A percentile compares a stretch with the other conserved stretches of the same genome.
phyloP scores from a whole-genome alignment of 305 asterid genomes.

The Salvia sclarea region DNA sequence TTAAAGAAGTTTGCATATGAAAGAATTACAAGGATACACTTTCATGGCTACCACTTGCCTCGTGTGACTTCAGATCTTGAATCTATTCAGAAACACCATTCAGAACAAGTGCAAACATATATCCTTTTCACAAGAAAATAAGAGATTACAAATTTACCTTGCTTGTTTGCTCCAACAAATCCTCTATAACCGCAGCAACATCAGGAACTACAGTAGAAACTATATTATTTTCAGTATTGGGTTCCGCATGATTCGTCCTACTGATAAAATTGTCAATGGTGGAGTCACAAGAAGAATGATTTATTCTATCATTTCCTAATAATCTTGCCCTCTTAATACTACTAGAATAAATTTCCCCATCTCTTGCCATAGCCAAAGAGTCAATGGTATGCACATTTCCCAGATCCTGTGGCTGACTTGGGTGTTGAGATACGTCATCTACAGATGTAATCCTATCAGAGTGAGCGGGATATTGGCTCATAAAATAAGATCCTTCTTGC shows the following conservation, averaged over 20 bases:
- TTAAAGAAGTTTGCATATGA: constrained; percentile 25
- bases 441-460: constrained; percentile 49
- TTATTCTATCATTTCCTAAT: constrained; percentile 39
- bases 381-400: constrained; percentile 43
- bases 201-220: no score
- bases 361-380: constrained; percentile 36
- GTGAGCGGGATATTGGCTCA: constrained; percentile 78
- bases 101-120: constrained; percentile 32
- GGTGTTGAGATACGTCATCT: constrained; percentile 52
- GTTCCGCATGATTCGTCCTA: constrained; percentile 38
- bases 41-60: constrained; percentile 56
- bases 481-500: constrained; percentile 58
- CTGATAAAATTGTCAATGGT: constrained; percentile 28
- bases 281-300: constrained; percentile 35
- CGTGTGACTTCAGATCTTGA: constrained; percentile 71
- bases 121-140: constrained; percentile 26
- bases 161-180: constrained; percentile 88
- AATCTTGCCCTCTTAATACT: constrained; percentile 59
- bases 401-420: constrained; percentile 48
- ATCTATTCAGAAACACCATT: constrained; percentile 53
- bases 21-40: constrained; percentile 59
- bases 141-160: constrained; percentile 54
- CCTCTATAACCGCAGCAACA: constrained; percentile 90
- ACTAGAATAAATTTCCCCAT: constrained; percentile 37
- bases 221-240: constrained; percentile 48